Evolutionary conservation across 139 green algal genomes (phyloP).

Genomic region (Tetradesmus obliquus): DNA sequence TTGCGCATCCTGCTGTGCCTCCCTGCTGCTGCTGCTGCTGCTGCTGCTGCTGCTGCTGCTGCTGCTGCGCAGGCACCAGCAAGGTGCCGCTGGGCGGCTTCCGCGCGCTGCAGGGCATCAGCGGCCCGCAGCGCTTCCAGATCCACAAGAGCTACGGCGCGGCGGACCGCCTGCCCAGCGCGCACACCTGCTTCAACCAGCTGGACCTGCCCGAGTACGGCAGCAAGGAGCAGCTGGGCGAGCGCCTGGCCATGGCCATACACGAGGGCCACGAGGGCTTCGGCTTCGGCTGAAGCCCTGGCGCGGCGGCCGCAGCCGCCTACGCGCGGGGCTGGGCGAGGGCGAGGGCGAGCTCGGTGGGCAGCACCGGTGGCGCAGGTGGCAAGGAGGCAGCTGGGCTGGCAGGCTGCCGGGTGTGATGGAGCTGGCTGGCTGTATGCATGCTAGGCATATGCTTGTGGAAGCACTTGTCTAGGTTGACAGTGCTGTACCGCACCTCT

Average conservation of each 20-base stretch:
- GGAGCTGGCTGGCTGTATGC: background rate
- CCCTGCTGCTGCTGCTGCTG: slow-evolving; percentile 1
- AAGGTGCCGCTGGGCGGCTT: slow-evolving; percentile 99
- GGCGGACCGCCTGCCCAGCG: slow-evolving; percentile 73
- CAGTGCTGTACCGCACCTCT: background rate
- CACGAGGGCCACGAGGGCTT: slow-evolving; percentile 92
- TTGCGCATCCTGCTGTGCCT: background rate
- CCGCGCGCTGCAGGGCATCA: slow-evolving; percentile 91
- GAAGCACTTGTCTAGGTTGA: background rate
- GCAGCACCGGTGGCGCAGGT: too few relatives aligned
- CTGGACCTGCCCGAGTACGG: slow-evolving; percentile 87
- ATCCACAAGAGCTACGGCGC: slow-evolving; percentile 64
- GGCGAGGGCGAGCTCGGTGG: too few relatives aligned
- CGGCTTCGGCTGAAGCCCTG: slow-evolving; percentile 85
- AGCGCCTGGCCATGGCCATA: slow-evolving; percentile 92
- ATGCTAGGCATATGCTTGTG: background rate
- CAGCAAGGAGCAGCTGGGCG: slow-evolving; percentile 91
- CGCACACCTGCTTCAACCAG: slow-evolving; percentile 94
- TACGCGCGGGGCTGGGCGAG: background rate
- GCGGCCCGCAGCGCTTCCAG: slow-evolving; percentile 94
- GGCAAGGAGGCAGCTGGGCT: background rate
- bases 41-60: slow-evolving; percentile 18
- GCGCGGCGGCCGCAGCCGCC: background rate
- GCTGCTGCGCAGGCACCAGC: slow-evolving; percentile 75
- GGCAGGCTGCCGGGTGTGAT: background rate